Evolutionary conservation across 371 early-diverging fungal species (phyloP), one percentile per base, ranked within the genome.

Genomic region (Rhizopus stolonifer): DNA sequence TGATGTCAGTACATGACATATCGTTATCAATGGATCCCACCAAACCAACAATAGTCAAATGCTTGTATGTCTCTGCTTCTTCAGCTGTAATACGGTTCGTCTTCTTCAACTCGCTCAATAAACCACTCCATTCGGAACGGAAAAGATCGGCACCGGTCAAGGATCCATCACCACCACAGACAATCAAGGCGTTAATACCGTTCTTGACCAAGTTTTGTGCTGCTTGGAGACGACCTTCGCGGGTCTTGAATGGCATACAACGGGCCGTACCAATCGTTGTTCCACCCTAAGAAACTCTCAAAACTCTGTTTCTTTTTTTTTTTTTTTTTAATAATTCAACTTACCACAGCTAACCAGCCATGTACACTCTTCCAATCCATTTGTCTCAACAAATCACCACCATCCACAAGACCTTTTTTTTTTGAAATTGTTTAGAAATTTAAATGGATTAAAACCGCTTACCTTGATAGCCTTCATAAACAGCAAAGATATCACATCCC

Each of bases 91-190:
- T 72, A 7, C 79, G 77, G 38, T 70, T 74, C 0, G 56, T 65
- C 8, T 68, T 58, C 57, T 90, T 70, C 22, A 98, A 79, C 56
- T 94, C 93, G 31, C 80, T 80, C 1, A 96, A 65, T 13, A 94
- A 79, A 3, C 82, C 81, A 18, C 81, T 81, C 95, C 98, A 99
- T 73, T 99, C 99, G 21, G 87, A 65, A 33, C 96, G 84, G 69
- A 99, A 85, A 36, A 84, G 71, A 65, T 95, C 91, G 5, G 99
- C 99, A 45, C 99, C 99, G 6, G 95, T 95, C 59, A 99, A 78
- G 11, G 95, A 93, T 10, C 99, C 99, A 65, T 99, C 99, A 50
- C 99, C 99, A 53, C 99, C 99, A 60, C 96, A 88, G 15, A 99
- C 93, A 55, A 99, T 82, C 34, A 99, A 72, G 8, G 97, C 88